Percentiles rank a stretch among this genome's conserved stretches.
Evolutionary conservation across 2,329 filamentous ascomycete species (phyloP).

Genomic region (Alternaria tenuissima): DNA sequence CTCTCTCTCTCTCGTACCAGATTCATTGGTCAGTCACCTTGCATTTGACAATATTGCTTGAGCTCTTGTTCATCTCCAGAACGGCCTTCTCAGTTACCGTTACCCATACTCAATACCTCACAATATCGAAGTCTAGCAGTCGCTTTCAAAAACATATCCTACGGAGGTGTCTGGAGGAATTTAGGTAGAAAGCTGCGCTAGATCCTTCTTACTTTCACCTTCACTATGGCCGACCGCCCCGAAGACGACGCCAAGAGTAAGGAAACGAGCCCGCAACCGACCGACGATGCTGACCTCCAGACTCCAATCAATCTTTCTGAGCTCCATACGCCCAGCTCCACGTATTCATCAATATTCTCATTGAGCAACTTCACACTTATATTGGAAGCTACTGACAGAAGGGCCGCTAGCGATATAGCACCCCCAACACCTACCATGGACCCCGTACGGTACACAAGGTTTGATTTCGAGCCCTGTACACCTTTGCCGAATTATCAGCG

Average conservation of each 20-base stretch:
- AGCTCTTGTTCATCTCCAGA: background rate
- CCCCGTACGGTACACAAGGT: background rate
- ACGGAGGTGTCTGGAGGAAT: background rate
- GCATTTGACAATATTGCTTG: background rate
- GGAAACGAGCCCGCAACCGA: background rate
- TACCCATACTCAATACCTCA: background rate
- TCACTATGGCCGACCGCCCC: background rate
- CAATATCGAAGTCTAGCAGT: background rate
- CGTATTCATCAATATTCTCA: slow-evolving; percentile 5
- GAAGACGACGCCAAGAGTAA: background rate
- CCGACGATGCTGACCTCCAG: background rate
- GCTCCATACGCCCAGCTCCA: background rate
- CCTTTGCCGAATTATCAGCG: no score
- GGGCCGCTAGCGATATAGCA: background rate
- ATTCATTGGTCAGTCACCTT: background rate
- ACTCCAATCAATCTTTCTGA: slow-evolving; percentile 1
- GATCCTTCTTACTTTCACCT: background rate
- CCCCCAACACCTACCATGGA: background rate
- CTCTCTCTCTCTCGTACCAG: background rate
- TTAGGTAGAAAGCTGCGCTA: background rate
- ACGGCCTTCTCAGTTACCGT: background rate
- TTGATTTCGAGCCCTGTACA: background rate
- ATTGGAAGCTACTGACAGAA: background rate
- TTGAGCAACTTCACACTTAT: slow-evolving; percentile 9
- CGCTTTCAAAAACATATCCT: background rate